Percentiles rank a stretch among this genome's conserved stretches.
Evolutionary conservation across 139 green algal genomes (phyloP).

Genomic region (Chlorella sorokiniana): DNA sequence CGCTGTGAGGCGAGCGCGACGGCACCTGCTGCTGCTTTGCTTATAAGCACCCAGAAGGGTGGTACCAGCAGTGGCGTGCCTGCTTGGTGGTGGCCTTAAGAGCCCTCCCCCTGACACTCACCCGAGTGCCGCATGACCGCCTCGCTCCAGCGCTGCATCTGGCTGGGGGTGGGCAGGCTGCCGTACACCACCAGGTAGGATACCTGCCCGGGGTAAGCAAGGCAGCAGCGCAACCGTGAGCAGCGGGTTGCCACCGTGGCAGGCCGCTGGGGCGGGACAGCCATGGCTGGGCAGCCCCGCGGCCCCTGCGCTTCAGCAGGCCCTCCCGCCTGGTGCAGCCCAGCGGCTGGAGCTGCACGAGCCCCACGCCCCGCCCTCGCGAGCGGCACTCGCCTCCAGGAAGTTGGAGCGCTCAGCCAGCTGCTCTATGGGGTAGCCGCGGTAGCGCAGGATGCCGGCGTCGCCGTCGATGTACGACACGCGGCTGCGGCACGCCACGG

Average conservation of each 20-base stretch:
- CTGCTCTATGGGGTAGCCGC: slow-evolving; percentile 96
- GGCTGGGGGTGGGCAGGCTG: slow-evolving; percentile 68
- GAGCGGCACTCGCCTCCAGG: slow-evolving; percentile 67
- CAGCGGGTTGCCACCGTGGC: too few relatives aligned
- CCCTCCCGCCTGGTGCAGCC: too few relatives aligned
- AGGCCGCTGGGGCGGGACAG: too few relatives aligned
- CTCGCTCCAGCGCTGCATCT: slow-evolving; percentile 72
- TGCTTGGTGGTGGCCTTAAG: not conserved
- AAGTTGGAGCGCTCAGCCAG: slow-evolving; percentile 87
- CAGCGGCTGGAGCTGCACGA: too few relatives aligned
- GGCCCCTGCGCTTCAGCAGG: too few relatives aligned
- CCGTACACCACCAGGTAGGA: slow-evolving; percentile 90
- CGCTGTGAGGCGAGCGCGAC: not conserved
- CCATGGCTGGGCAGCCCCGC: too few relatives aligned
- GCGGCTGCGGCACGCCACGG: slow-evolving; percentile 79
- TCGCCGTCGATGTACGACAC: slow-evolving; percentile 98
- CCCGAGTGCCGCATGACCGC: slow-evolving; percentile 84
- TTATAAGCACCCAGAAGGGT: too few relatives aligned
- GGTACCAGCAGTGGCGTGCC: not conserved
- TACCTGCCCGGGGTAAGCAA: too few relatives aligned
- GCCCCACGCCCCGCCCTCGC: too few relatives aligned
- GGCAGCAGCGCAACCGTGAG: too few relatives aligned
- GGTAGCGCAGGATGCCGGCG: slow-evolving; percentile 94
- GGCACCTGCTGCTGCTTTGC: not conserved
- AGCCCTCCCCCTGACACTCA: not conserved